These are phyloP conservation scores for Salvia miltiorrhiza DNA, from an alignment of 257 asterid genomes.

Conservation along the genomic window DNA sequence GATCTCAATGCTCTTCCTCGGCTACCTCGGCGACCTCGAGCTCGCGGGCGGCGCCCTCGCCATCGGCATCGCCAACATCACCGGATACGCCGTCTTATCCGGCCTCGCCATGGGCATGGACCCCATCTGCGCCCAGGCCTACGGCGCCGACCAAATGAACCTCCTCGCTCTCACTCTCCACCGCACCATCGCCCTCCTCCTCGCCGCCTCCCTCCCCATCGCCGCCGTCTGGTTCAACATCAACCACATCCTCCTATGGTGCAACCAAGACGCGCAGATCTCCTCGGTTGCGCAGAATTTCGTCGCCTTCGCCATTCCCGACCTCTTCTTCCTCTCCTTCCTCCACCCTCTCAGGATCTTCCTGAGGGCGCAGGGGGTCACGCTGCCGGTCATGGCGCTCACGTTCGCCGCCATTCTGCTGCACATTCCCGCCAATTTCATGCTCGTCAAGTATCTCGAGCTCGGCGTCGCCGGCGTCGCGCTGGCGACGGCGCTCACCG, in stretches of 20 bases:
- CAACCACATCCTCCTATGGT: conserved; percentile 56
- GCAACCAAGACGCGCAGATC: conserved; percentile 76
- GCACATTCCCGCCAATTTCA: conserved; percentile 68
- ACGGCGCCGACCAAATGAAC: conserved; percentile 81
- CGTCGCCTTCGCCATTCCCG: conserved; percentile 74
- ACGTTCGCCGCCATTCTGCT: conserved; percentile 37
- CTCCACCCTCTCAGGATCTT: conserved; percentile 75
- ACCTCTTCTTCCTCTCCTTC: conserved; percentile 64
- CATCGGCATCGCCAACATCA: conserved; percentile 81
- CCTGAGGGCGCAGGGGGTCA: conserved; percentile 62
- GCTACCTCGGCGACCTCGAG: conserved; percentile 85
- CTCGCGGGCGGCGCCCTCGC: conserved; percentile 90
- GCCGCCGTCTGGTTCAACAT: conserved; percentile 79
- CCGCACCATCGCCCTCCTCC: conserved; percentile 71
- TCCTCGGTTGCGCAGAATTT: conserved; percentile 68
- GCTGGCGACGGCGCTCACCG: conserved; percentile 62
- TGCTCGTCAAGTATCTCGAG: conserved; percentile 41
- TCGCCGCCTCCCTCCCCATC: conserved; percentile 68
- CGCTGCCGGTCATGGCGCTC: conserved; percentile 71
- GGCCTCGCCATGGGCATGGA: conserved; percentile 99
- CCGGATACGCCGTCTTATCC: conserved; percentile 86
- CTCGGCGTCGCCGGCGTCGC: conserved; percentile 81
- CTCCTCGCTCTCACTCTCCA: conserved; percentile 80
- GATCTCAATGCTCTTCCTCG: conserved; percentile 93
- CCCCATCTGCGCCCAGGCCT: conserved; percentile 94